Base-by-base conservation (phyloP, 75 land plant genomes). In the Chamaecyparis obtusa region DNA sequence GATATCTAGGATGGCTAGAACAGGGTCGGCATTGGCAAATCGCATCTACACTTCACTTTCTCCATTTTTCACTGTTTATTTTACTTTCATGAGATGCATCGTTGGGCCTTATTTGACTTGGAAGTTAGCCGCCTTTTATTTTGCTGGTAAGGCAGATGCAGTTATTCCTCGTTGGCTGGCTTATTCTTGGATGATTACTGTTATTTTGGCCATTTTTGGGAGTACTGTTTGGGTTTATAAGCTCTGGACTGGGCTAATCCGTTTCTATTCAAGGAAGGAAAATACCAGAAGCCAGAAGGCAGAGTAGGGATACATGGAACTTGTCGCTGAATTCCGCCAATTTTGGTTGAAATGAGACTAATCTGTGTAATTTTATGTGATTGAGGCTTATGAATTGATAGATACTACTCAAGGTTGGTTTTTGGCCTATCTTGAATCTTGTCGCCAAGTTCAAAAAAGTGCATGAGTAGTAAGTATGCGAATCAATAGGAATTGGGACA, bases 171-270 rank as follows among this genome's bases (percentile, higher is more conserved):
- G 92, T 43, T 82, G 85, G 86, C 41, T 91, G 67, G 89, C 90
- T 43, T 87, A 76, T 37, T 90, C 75, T n/a, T 91, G 91, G 92
- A 90, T 91, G 92, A 69, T 83, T 75, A 91, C 84, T 83, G 71
- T 87, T 21, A 57, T 87, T 27, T 71, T 89, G 41, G 92, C 91
- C 16, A 84, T 91, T 56, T 83, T 87, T 32, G 92, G 91, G 39
- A 89, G 89, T 64, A 14, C 84, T 46, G 21, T 91, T 6, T 91
- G 92, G 92, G 92, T 91, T n/a, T 91, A 86, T 71, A 91, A 90
- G 89, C 91, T 91, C 11, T 91, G 91, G 92, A 79, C 71, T 57
- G 91, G 92, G 16, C 87, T 91, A 15, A 71, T 89, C 8, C 85
- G 88, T 55, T 90, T 90, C 86, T 85, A 90, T 60, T 3, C 89